Evolutionary conservation across 2,329 filamentous ascomycete genomes (phyloP), one percentile per base, ranked within the genome.

Genomic region (Epichloe bromicola): DNA sequence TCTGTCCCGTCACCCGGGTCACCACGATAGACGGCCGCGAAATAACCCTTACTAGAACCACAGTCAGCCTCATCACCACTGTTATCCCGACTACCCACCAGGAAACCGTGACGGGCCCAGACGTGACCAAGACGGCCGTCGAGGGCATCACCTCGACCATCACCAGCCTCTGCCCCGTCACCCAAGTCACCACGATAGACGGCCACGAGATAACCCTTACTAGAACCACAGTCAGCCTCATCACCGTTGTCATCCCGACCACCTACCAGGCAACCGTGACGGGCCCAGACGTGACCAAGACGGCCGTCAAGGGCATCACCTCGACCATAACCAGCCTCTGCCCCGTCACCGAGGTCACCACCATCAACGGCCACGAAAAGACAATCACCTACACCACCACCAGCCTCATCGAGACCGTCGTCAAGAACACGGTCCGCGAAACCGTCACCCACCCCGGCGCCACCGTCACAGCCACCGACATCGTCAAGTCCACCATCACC

Each of bases 281-380:
- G 0, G 59, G 59, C 11, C 64, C 69, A 4, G 61, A 61, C 26
- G 59, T 60, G 26, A 70, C 66, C 3, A 53, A 62, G 50, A 67
- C 65, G 0, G 60, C 59, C 1, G 61, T 60, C 15, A 61, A 64
- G 33, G 61, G 67, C 11, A 63, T 61, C n/a, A 68, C 70, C 56
- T 65, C 63, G 5, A 73, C 70, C 20, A 48, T 67, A 42, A 76
- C 73, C 12, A 66, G 63, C 17, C 61, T 73, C 10, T 72, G 67
- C 60, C 71, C 72, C 19, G 58, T 73, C 15, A 74, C 71, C 3
- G 64, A 71, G 57, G 70, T 69, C 38, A 69, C 67, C 59, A 72
- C 69, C 1, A 50, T 74, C 4, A 65, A 59, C 20, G 74, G 74
- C 33, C 58, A 62, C 20, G 61, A 66, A 4, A 59, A 60, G 3